phyloP scores from a whole-genome alignment of 2,329 filamentous ascomycete genomes.

The Xylogone sp. region DNA sequence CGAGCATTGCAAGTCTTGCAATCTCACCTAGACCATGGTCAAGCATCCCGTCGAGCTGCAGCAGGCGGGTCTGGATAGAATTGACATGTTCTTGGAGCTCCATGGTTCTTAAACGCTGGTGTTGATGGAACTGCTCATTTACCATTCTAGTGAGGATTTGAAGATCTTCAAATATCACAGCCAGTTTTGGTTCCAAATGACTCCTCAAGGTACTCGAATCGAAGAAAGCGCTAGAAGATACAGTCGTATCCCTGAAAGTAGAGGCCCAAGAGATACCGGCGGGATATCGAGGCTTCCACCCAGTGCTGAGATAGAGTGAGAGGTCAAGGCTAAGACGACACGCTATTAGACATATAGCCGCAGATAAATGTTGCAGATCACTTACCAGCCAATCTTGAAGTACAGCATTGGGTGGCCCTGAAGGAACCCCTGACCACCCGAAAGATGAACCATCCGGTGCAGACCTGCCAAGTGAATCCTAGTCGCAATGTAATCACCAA shows the following conservation, averaged over 20 bases:
- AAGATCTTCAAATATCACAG: background rate
- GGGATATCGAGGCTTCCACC: too few species aligned
- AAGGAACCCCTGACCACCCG: background rate
- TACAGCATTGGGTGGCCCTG: too few species aligned
- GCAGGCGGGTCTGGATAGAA: background rate
- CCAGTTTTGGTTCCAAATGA: background rate
- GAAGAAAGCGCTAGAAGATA: too few species aligned
- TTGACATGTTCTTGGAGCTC: background rate
- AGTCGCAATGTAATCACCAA: constrained; percentile 2
- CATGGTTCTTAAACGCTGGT: too few species aligned
- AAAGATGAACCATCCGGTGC: background rate
- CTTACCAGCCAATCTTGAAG: too few species aligned
- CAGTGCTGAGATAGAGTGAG: too few species aligned
- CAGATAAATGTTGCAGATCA: too few species aligned
- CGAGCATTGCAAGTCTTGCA: background rate
- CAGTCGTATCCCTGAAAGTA: too few species aligned
- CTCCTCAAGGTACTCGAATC: too few species aligned
- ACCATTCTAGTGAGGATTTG: background rate
- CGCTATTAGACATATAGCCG: too few species aligned
- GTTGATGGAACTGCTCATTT: background rate
- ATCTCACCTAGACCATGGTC: background rate
- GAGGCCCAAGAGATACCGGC: too few species aligned
- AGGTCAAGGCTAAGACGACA: too few species aligned
- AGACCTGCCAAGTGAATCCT: constrained; percentile 1
- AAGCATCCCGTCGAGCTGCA: background rate